phyloP scores from a whole-genome alignment of 441 rosid genomes.

The Croton laevigatus region DNA sequence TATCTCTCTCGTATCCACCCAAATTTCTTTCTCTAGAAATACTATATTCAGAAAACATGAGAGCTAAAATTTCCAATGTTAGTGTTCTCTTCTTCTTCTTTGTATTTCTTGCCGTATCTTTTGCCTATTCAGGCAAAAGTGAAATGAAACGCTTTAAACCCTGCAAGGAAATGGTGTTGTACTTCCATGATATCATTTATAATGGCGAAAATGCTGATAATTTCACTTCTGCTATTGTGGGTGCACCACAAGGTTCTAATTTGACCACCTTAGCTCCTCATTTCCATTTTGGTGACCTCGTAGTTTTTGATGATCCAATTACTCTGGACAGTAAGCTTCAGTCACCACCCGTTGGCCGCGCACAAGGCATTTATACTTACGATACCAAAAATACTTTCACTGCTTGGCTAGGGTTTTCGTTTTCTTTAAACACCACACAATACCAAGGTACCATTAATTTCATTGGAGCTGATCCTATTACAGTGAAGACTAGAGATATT shows the following conservation, averaged over 20 bases:
- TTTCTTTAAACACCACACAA: slow-evolving; percentile 25
- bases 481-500: slow-evolving; percentile 36
- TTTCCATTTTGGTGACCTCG: slow-evolving; percentile 39
- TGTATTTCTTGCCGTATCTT: slow-evolving; percentile 15
- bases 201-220: slow-evolving; percentile 38
- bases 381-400: slow-evolving; percentile 35
- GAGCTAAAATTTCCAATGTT: not conserved
- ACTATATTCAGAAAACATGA: slow-evolving; percentile 3
- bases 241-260: slow-evolving; percentile 34
- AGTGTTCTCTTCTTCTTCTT: not conserved
- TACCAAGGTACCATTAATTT: slow-evolving; percentile 35
- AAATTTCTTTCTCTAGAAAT: too few relatives aligned
- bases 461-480: slow-evolving; percentile 34
- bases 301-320: slow-evolving; percentile 47
- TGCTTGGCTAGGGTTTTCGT: slow-evolving; percentile 38
- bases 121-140: not conserved
- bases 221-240: slow-evolving; percentile 41
- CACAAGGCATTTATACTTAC: slow-evolving; percentile 42
- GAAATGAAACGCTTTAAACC: slow-evolving; percentile 17
- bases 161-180: slow-evolving; percentile 33
- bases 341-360: slow-evolving; percentile 35
- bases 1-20: too few relatives aligned
- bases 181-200: slow-evolving; percentile 45
- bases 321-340: slow-evolving; percentile 39
- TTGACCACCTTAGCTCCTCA: slow-evolving; percentile 25